Evolutionary conservation across 2,329 filamentous ascomycete species (phyloP), one percentile per base, ranked within the genome.

Genomic region (Esteya vermicola): DNA sequence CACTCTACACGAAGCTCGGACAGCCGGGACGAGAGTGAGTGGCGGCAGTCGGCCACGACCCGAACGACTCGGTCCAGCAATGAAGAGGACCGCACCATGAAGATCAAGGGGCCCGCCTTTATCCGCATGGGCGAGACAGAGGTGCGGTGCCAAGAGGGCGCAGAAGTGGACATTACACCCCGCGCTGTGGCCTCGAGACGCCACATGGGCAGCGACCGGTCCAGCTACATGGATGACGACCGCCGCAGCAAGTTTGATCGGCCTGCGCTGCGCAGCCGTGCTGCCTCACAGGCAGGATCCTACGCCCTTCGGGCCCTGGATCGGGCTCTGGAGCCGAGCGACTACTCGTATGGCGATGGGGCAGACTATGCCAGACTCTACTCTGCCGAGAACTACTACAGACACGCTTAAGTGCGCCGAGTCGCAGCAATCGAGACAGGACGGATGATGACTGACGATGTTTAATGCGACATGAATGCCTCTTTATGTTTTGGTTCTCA

Each of bases 11-110:
- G 67, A 46, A 77, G 68, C 61, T 75, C 65, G 46, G 66, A 56
- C 19, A 78, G 75, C 52, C 72, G 64, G 33, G 75, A 78, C 48
- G 74, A 78, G 42, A 78, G 74, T 55, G 75, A 78, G 41, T 76
- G 69, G 54, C 67, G 66, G 47, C 69, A 70, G 46, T 78, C 73
- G 40, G 71, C 70, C 22, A 75, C 74, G 0, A 78, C 75, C 12
- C 66, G 71, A 31, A 72, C 75, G 9, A 79, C 74, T 4, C 61
- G 69, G 26, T 72, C 68, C 14, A 68, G 63, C 42, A 64, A 67
- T 38, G 67, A 72, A 40, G 72, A 78, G 28, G 72, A 77, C 45
- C 61, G 77, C 42, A 78, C 72, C 14, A 77, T 79, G 53, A 72
- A 72, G 47, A 62, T 79, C 35, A 68, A 64, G 20, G 71, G 70